Evolutionary conservation across 495 filamentous ascomycete genomes (phyloP).

Genomic region (Penicillium lagena): DNA sequence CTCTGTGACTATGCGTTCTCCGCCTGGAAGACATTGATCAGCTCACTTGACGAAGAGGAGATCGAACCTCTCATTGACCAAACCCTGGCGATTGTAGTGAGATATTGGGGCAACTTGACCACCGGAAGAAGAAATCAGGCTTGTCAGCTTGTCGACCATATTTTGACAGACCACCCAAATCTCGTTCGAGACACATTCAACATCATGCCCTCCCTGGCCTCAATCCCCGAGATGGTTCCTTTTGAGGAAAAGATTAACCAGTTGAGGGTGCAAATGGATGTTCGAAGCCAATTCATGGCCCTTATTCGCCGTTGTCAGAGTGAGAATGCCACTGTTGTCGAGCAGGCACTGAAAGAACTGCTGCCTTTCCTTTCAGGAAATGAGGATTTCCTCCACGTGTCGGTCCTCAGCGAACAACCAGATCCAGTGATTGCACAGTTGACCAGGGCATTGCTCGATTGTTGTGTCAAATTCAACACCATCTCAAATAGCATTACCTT

Average conservation of each 20-base stretch:
- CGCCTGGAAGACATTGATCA: slow-evolving; percentile 77
- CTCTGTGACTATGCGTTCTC: slow-evolving; percentile 72
- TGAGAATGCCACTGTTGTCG: slow-evolving; percentile 78
- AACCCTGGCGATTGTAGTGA: slow-evolving; percentile 78
- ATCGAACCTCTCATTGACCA: slow-evolving; percentile 73
- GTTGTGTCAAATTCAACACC: slow-evolving; percentile 69
- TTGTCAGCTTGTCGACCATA: slow-evolving; percentile 52
- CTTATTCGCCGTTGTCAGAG: slow-evolving; percentile 69
- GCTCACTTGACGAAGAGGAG: slow-evolving; percentile 66
- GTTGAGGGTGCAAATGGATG: slow-evolving; percentile 54
- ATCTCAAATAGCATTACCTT: slow-evolving; percentile 56
- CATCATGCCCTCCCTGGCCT: slow-evolving; percentile 69
- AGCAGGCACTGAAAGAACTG: slow-evolving; percentile 72
- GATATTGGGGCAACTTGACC: slow-evolving; percentile 68
- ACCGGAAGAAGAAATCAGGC: slow-evolving; percentile 50
- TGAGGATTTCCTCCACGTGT: slow-evolving; percentile 74
- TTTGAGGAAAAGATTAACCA: slow-evolving; percentile 56
- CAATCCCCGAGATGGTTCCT: slow-evolving; percentile 62
- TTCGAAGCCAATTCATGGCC: slow-evolving; percentile 56
- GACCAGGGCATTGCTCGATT: slow-evolving; percentile 73
- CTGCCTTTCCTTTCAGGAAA: slow-evolving; percentile 62
- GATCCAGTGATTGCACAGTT: slow-evolving; percentile 65
- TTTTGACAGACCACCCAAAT: slow-evolving; percentile 54
- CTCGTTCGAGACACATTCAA: slow-evolving; percentile 58
- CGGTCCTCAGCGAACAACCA: slow-evolving; percentile 80